A percentile compares a stretch with the other conserved stretches of the same genome.
Evolutionary conservation across 495 filamentous ascomycete genomes (phyloP).

Genomic region (Podospora conica): DNA sequence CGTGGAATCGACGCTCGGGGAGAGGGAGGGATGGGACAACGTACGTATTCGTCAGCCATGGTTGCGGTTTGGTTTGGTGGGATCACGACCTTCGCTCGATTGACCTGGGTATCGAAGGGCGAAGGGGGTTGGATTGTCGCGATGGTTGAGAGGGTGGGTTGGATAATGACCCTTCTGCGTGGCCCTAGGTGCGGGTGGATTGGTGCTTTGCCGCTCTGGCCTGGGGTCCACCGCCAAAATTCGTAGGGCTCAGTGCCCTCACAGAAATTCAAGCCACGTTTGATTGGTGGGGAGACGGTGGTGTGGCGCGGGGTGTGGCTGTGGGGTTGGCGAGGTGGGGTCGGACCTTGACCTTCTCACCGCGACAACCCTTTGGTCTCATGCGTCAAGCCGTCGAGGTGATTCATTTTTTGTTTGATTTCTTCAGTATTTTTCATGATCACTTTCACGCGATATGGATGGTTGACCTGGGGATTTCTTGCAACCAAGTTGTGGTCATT

Average conservation of each 20-base stretch:
- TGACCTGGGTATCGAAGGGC: slow-evolving; percentile 33
- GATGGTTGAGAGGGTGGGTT: slow-evolving; percentile 26
- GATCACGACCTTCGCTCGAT: slow-evolving; percentile 34
- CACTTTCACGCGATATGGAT: not conserved
- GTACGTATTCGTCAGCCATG: slow-evolving; percentile 96
- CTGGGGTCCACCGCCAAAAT: slow-evolving; percentile 28
- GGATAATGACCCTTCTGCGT: slow-evolving; percentile 17
- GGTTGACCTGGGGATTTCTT: not conserved
- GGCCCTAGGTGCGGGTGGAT: slow-evolving; percentile 13
- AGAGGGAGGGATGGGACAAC: slow-evolving; percentile 34
- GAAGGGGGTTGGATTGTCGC: slow-evolving; percentile 30
- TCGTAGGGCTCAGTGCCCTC: slow-evolving; percentile 36
- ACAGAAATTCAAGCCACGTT: slow-evolving; percentile 5
- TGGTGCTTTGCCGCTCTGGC: slow-evolving; percentile 13
- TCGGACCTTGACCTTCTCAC: not conserved
- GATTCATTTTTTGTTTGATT: not conserved
- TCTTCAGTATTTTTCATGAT: not conserved
- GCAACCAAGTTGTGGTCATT: no score
- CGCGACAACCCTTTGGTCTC: not conserved
- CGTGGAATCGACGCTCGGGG: not conserved
- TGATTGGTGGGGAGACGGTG: slow-evolving; percentile 10
- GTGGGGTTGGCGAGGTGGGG: not conserved
- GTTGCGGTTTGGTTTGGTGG: slow-evolving; percentile 47
- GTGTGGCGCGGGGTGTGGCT: slow-evolving; percentile 14
- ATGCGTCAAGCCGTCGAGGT: no score